Percentiles rank a stretch among this genome's conserved stretches.
Conservation (phyloP, 2,329 filamentous ascomycete genomes). For the Trichoderma pleuroti region DNA sequence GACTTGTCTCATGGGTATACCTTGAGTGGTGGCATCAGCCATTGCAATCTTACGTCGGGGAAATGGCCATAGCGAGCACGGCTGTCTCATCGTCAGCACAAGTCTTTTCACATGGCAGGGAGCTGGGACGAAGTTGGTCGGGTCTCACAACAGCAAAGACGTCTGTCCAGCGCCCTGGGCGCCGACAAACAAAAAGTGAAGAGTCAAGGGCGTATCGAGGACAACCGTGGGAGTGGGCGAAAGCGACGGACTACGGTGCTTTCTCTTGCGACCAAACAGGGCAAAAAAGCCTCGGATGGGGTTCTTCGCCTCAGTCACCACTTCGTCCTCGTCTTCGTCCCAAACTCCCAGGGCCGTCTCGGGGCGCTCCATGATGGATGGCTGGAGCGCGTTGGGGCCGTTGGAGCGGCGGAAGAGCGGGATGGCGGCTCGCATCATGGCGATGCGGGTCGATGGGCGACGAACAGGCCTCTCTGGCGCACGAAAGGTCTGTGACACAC, state of each 20-base stretch:
- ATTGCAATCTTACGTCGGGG: slow-evolving; percentile 32
- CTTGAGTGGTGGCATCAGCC: neutral
- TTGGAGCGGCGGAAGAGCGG: slow-evolving; percentile 26
- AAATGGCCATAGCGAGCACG: slow-evolving; percentile 38
- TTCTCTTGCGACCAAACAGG: slow-evolving; percentile 31
- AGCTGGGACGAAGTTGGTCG: neutral
- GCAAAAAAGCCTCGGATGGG: slow-evolving; percentile 23
- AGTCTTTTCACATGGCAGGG: neutral
- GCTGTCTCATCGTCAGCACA: slow-evolving; percentile 24
- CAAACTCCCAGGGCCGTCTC: slow-evolving; percentile 20
- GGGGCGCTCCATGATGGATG: slow-evolving; percentile 12
- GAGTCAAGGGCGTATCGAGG: slow-evolving; percentile 24
- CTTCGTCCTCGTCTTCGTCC: slow-evolving; percentile 7
- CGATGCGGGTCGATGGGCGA: slow-evolving; percentile 29
- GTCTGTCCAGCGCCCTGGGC: slow-evolving; percentile 34
- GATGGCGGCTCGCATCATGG: slow-evolving; percentile 28
- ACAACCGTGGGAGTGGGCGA: slow-evolving; percentile 15
- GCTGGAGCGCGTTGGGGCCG: neutral
- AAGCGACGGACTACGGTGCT: slow-evolving; percentile 21
- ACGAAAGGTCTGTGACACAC: neutral
- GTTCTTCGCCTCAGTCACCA: neutral
- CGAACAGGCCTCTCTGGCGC: slow-evolving; percentile 10
- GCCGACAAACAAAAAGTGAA: slow-evolving; percentile 39
- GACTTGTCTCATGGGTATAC: neutral
- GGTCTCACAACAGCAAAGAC: slow-evolving; percentile 37